Evolutionary conservation across 495 filamentous ascomycete genomes (phyloP).

Genomic region (Hyaloscypha hepaticicola): DNA sequence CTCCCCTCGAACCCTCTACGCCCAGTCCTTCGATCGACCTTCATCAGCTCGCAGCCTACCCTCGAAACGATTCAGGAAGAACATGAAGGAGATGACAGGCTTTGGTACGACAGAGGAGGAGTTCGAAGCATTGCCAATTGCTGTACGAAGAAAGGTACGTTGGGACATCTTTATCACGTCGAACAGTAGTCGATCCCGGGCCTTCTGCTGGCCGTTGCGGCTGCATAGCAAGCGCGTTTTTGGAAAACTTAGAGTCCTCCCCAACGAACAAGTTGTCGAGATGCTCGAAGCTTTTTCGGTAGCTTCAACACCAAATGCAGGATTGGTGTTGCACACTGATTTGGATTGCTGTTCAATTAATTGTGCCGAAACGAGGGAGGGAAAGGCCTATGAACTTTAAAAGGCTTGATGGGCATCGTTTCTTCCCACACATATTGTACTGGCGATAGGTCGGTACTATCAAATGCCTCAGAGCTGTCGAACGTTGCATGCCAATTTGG

Average conservation of each 20-base stretch:
- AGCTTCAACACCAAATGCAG: neutral
- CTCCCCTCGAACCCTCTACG: constrained; percentile 27
- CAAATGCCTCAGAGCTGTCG: neutral
- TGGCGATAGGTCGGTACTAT: neutral
- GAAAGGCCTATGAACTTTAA: neutral
- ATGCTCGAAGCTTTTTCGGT: neutral
- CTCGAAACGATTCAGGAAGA: constrained; percentile 21
- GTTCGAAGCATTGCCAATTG: constrained; percentile 55
- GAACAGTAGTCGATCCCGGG: neutral
- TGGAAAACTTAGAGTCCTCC: neutral
- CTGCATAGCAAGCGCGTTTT: neutral
- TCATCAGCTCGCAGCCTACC: constrained; percentile 27
- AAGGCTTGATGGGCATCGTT: neutral
- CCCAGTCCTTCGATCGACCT: constrained; percentile 29
- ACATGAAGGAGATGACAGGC: constrained; percentile 32
- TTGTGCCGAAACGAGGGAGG: neutral
- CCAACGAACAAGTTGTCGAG: neutral
- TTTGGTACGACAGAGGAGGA: constrained; percentile 36
- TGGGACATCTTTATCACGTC: constrained; percentile 16
- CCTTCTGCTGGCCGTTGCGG: neutral
- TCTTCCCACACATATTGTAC: neutral
- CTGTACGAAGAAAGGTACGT: constrained; percentile 56
- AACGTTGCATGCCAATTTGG: neutral
- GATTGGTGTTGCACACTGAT: neutral
- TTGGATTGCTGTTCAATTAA: neutral